Evolutionary conservation across 2,329 filamentous ascomycete genomes (phyloP), one percentile per base, ranked within the genome.

Genomic region (Arthrobotrys conoides): DNA sequence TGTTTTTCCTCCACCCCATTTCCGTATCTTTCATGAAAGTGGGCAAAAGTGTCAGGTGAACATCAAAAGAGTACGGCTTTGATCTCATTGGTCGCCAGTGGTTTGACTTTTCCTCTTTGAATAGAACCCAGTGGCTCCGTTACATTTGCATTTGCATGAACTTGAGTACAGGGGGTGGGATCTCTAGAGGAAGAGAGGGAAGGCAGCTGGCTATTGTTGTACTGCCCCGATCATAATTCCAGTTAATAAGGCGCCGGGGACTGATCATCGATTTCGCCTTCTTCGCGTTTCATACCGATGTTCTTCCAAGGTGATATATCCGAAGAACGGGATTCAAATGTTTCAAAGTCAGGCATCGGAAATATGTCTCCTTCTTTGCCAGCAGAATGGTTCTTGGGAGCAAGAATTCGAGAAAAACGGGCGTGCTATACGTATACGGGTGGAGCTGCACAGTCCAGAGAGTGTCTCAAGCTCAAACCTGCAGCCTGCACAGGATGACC

Each of bases 91-190:
- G 73, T 49, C 61, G 38, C 12, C 48, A 36, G 33, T 27, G 48
- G 59, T 77, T 77, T 77, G 67, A 67, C 73, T 68, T 71, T 77
- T 71, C 73, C 73, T 59, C 49, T 71, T 77, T 77, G 36, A 55
- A 67, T 63, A 27, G 59, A 61, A 70, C 72, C 66, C 49, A 70
- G 66, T 76, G 59, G 67, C 67, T 71, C 67, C 67, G 73, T 77
- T 77, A 77, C 73, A 77, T 77, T 57, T 77, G 67, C 67, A 71
- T 71, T 71, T 70, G 73, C 73, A 77, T 71, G 67, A 77, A 77
- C 41, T 67, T n/a, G 59, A 55, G 61, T 46, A 63, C 73, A 77
- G 67, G 67, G 73, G 73, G 20, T 22, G 33, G 44, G 49, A 71
- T 44, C 66, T 75, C 44, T 49, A 59, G 20, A 41, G 27, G 9